Evolutionary conservation across 2,329 filamentous ascomycete species (phyloP).

Genomic region (Lachnellula arida): DNA sequence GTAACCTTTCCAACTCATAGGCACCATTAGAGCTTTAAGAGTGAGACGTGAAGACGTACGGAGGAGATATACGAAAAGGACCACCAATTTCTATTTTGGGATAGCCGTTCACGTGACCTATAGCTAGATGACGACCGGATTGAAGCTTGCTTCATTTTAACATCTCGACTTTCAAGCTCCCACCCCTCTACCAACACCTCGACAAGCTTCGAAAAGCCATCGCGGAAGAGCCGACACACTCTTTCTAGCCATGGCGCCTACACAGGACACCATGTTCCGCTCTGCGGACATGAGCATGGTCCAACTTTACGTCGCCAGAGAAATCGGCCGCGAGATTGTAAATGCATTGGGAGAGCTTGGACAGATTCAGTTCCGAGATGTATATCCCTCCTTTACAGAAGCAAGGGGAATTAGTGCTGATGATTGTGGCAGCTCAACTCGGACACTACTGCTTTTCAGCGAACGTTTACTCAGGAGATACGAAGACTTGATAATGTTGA

Average conservation of each 20-base stretch:
- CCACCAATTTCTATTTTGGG: neutral
- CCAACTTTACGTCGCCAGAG: slow-evolving; percentile 98
- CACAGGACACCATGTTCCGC: slow-evolving; percentile 94
- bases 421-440: slow-evolving; percentile 69
- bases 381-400: slow-evolving; percentile 38
- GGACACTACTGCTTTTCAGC: slow-evolving; percentile 88
- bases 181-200: neutral
- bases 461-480: slow-evolving; percentile 97
- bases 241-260: slow-evolving; percentile 51
- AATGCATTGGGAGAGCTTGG: slow-evolving; percentile 95
- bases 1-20: too few species aligned
- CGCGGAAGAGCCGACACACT: slow-evolving; percentile 10
- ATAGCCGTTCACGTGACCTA: neutral
- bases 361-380: slow-evolving; percentile 94
- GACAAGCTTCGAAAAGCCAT: slow-evolving; percentile 11
- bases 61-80: too few species aligned
- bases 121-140: neutral
- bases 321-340: slow-evolving; percentile 96
- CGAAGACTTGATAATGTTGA: slow-evolving; percentile 97
- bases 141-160: slow-evolving; percentile 1
- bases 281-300: slow-evolving; percentile 99
- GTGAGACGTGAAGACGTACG: too few species aligned
- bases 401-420: slow-evolving; percentile 13
- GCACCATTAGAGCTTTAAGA: too few species aligned
- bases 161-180: neutral